A percentile compares a stretch with the other conserved stretches of the same genome.
Conservation (phyloP, 2,329 filamentous ascomycete genomes). For the Bisporella sp. region DNA sequence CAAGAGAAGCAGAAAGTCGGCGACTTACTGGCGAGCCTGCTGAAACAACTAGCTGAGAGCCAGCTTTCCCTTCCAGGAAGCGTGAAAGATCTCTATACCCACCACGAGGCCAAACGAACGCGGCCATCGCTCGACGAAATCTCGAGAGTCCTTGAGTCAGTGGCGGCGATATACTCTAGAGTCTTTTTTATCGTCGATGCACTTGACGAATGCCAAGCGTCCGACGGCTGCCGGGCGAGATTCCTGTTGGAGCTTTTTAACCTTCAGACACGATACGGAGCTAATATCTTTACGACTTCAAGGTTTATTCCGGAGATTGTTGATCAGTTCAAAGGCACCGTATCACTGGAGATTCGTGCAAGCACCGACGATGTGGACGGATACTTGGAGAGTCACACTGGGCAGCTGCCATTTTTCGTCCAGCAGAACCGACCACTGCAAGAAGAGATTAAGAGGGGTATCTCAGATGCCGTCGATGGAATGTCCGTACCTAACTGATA, state of each 20-base stretch:
- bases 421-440: no score
- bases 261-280: constrained; percentile 16
- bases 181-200: constrained; percentile 12
- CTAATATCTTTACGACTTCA: constrained; percentile 28
- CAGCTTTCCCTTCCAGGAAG: constrained; percentile 6
- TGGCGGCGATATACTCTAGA: background rate
- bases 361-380: constrained; percentile 22
- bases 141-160: background rate
- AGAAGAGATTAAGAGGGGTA: no score
- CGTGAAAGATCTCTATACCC: constrained; percentile 20
- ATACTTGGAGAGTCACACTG: constrained; percentile 22
- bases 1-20: background rate
- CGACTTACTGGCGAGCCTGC: background rate
- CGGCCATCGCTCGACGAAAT: constrained; percentile 7
- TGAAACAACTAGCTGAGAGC: background rate
- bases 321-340: constrained; percentile 12
- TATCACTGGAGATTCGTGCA: constrained; percentile 25
- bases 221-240: constrained; percentile 1
- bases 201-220: constrained; percentile 10
- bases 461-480: constrained; percentile 21
- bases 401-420: no score
- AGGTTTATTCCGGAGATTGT: constrained; percentile 21
- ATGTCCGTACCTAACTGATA: constrained; percentile 25
- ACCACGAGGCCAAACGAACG: constrained; percentile 15
- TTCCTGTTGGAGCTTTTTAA: constrained; percentile 24